A percentile compares a stretch with the other conserved stretches of the same genome.
Evolutionary conservation across 1,284 basidiomycete genomes (phyloP).

Genomic region (Takashimella koratensis): DNA sequence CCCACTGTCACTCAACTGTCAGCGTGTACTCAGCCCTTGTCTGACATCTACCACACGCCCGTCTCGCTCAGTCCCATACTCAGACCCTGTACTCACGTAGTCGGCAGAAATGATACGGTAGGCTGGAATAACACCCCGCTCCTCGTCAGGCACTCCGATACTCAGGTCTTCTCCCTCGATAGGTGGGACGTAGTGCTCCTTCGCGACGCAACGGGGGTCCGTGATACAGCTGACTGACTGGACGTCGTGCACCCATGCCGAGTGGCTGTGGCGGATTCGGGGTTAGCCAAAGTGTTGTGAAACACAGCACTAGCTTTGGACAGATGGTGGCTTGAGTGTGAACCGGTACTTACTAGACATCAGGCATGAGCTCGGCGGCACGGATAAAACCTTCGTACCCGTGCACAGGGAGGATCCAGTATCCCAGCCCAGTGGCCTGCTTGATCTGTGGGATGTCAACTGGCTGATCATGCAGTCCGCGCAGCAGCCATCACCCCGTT

Average conservation of each 20-base stretch:
- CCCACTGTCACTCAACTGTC: conserved; percentile 22
- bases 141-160: conserved; percentile 27
- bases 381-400: conserved; percentile 30
- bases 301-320: too few relatives aligned
- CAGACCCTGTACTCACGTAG: conserved; percentile 40
- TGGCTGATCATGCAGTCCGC: too few relatives aligned
- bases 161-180: conserved; percentile 23
- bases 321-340: background rate
- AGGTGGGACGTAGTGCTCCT: conserved; percentile 34
- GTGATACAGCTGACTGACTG: conserved; percentile 32
- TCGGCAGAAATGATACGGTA: conserved; percentile 38
- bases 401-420: conserved; percentile 22
- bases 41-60: too few relatives aligned
- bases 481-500: too few relatives aligned
- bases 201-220: conserved; percentile 37
- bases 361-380: conserved; percentile 37
- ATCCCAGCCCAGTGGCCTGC: conserved; percentile 13
- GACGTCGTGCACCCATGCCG: conserved; percentile 30
- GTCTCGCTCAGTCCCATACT: too few relatives aligned
- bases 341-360: conserved; percentile 34
- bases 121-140: conserved; percentile 35
- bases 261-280: conserved; percentile 15
- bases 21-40: too few relatives aligned
- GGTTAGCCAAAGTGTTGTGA: background rate
- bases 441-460: conserved; percentile 18